A percentile compares a stretch with the other conserved stretches of the same genome.
Evolutionary conservation across 2,329 filamentous ascomycete species (phyloP).

Genomic region (Fusarium sp.): DNA sequence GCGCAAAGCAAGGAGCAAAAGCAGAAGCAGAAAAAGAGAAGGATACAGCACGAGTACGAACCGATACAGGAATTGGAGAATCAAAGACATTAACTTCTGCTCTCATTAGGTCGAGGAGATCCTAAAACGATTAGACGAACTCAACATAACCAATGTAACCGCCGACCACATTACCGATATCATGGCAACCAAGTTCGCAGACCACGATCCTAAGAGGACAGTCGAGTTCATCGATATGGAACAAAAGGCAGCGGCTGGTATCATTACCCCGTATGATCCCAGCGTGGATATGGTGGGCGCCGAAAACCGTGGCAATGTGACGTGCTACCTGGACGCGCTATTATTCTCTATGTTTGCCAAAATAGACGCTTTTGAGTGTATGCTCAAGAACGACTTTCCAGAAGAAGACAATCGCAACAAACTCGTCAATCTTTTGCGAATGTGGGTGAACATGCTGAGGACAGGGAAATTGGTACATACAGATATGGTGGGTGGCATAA

Average conservation of each 20-base stretch:
- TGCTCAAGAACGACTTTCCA: slow-evolving; percentile 84
- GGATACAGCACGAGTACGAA: slow-evolving; percentile 58
- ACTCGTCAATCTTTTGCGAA: slow-evolving; percentile 81
- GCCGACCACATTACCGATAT: slow-evolving; percentile 72
- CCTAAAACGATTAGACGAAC: slow-evolving; percentile 58
- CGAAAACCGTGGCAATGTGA: slow-evolving; percentile 87
- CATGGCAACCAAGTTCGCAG: slow-evolving; percentile 74
- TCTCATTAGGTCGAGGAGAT: slow-evolving; percentile 60
- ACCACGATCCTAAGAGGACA: slow-evolving; percentile 80
- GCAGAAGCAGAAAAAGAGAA: slow-evolving; percentile 66
- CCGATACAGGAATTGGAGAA: slow-evolving; percentile 2
- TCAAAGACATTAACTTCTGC: slow-evolving; percentile 32
- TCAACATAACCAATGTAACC: slow-evolving; percentile 63
- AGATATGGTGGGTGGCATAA: slow-evolving; percentile 76
- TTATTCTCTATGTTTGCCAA: slow-evolving; percentile 97
- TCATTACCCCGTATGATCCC: slow-evolving; percentile 82
- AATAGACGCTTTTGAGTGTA: slow-evolving; percentile 91
- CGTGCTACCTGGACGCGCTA: slow-evolving; percentile 94
- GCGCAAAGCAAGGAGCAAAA: slow-evolving; percentile 63
- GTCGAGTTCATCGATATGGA: slow-evolving; percentile 83
- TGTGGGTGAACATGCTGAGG: slow-evolving; percentile 95
- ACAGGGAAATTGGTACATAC: slow-evolving; percentile 87
- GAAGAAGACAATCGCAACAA: slow-evolving; percentile 77
- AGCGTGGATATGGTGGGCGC: slow-evolving; percentile 83
- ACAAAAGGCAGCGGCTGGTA: slow-evolving; percentile 84